phyloP scores from a whole-genome alignment of 1,284 basidiomycete genomes.

The Sphaerobolus stellatus region DNA sequence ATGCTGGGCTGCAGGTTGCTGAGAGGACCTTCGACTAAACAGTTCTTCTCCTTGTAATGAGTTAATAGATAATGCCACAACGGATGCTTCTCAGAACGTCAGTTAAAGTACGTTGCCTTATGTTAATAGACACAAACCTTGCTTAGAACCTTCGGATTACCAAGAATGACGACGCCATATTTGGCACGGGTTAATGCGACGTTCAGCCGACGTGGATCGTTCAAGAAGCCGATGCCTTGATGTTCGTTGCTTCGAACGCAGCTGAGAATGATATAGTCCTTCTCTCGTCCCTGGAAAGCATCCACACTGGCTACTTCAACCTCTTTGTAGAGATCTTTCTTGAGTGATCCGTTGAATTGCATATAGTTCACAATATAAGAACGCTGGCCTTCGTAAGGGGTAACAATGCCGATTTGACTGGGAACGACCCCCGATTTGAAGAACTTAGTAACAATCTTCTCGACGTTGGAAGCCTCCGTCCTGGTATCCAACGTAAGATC shows the following conservation, averaged over 20 bases:
- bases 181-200: conserved; percentile 97
- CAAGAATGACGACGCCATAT: conserved; percentile 96
- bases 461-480: conserved; percentile 97
- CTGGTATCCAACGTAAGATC: conserved; percentile 42
- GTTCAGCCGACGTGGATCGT: conserved; percentile 94
- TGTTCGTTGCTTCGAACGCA: conserved; percentile 99
- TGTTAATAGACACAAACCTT: conserved; percentile 64
- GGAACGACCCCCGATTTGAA: conserved; percentile 98
- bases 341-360: conserved; percentile 97
- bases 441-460: conserved; percentile 99
- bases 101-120: conserved; percentile 12
- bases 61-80: conserved; percentile 98
- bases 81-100: conserved; percentile 67
- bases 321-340: conserved; percentile 99
- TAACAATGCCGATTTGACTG: conserved; percentile 95
- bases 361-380: conserved; percentile 99
- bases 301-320: conserved; percentile 99
- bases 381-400: conserved; percentile 98
- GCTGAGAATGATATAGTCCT: conserved; percentile 98
- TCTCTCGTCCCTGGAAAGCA: conserved; percentile 99
- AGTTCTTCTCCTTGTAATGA: conserved; percentile 96
- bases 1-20: conserved; percentile 96
- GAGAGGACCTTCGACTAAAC: conserved; percentile 94
- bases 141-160: conserved; percentile 98
- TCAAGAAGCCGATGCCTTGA: conserved; percentile 99